phyloP scores from a whole-genome alignment of 768 basidiomycete genomes.

The Rhizopogon vulgaris region DNA sequence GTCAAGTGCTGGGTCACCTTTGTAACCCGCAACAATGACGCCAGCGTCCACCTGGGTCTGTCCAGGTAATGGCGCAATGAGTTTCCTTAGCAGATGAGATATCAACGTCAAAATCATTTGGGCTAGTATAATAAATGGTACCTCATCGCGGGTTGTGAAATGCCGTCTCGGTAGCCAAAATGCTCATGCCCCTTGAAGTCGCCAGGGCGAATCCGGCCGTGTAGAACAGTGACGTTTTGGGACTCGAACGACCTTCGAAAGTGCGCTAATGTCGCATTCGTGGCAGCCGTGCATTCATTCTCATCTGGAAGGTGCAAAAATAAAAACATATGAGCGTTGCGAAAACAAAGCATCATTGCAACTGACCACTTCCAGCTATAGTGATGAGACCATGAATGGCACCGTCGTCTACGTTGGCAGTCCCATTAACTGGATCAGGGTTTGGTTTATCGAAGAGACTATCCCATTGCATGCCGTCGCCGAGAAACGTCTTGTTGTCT shows the following conservation, averaged over 20 bases:
- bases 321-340: background rate
- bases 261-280: background rate
- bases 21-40: constrained; percentile 37
- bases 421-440: background rate
- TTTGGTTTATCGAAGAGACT: constrained; percentile 1
- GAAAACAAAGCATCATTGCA: background rate
- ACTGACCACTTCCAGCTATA: constrained; percentile 2
- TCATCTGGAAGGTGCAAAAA: background rate
- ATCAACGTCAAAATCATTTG: constrained; percentile 21
- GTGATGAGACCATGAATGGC: constrained; percentile 1
- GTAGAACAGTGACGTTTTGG: constrained; percentile 20
- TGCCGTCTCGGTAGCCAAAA: constrained; percentile 49
- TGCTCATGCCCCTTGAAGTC: constrained; percentile 35
- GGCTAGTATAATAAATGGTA: constrained; percentile 22
- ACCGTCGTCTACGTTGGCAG: background rate
- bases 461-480: constrained; percentile 1
- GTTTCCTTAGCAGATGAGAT: constrained; percentile 4
- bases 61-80: constrained; percentile 25
- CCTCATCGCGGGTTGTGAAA: constrained; percentile 40
- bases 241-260: background rate
- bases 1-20: constrained; percentile 29
- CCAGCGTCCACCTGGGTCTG: constrained; percentile 34
- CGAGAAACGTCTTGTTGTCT: constrained; percentile 2
- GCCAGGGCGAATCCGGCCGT: constrained; percentile 34
- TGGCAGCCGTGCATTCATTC: background rate